phyloP scores from a whole-genome alignment of 768 basidiomycete species.

The Trametes cingulata region DNA sequence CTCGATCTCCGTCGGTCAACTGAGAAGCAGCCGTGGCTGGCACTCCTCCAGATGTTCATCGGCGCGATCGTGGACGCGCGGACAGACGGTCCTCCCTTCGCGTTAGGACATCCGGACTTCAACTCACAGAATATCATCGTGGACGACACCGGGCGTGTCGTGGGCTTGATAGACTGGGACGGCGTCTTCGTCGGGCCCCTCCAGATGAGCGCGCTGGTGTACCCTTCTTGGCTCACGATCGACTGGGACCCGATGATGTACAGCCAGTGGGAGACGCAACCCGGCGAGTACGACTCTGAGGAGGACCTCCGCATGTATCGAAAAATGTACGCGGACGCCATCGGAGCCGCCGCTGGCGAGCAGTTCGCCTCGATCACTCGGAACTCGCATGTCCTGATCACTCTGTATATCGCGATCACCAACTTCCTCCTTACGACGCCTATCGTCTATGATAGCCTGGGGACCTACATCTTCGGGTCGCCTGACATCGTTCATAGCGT shows the following conservation, averaged over 20 bases:
- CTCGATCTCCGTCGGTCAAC: too few species aligned
- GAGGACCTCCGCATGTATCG: not conserved
- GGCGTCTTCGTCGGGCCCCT: not conserved
- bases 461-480: not conserved
- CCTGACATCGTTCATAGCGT: not conserved
- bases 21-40: not conserved
- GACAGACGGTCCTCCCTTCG: constrained; percentile 2
- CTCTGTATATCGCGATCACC: not conserved
- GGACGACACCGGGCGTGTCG: not conserved
- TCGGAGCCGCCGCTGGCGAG: not conserved
- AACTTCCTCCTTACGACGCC: not conserved
- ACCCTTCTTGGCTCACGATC: constrained; percentile 4
- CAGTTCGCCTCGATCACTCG: too few species aligned
- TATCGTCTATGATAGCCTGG: not conserved
- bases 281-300: not conserved
- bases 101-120: constrained; percentile 7
- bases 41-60: not conserved
- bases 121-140: constrained; percentile 11
- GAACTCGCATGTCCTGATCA: not conserved
- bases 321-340: not conserved
- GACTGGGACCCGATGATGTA: constrained; percentile 8
- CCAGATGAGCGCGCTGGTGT: not conserved
- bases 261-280: too few species aligned
- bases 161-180: constrained; percentile 3
- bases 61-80: not conserved